phyloP scores from a whole-genome alignment of 768 basidiomycete species.

The Coprinopsis cinerea region DNA sequence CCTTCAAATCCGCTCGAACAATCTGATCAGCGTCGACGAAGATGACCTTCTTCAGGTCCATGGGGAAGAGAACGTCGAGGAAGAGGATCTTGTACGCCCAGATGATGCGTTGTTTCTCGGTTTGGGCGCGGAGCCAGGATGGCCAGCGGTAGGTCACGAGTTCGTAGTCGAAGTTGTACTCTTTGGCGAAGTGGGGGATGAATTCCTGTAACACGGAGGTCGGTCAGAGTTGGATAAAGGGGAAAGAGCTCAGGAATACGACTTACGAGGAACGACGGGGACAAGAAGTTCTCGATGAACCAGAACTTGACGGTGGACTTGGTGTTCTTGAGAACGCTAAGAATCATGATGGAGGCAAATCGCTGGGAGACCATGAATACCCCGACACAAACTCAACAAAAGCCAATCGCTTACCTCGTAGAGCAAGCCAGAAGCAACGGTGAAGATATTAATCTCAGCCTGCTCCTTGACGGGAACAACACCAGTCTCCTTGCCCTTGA shows the following conservation, averaged over 20 bases:
- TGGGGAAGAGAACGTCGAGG: conserved; percentile 97
- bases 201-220: conserved; percentile 58
- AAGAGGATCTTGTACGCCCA: conserved; percentile 99
- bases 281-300: conserved; percentile 99
- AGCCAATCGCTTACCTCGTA: conserved; percentile 66
- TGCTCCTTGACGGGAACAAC: conserved; percentile 32
- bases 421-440: conserved; percentile 91
- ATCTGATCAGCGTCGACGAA: conserved; percentile 99
- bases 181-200: conserved; percentile 85
- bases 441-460: conserved; percentile 98
- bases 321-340: conserved; percentile 92
- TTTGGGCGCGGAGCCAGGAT: conserved; percentile 93
- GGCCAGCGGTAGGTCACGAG: conserved; percentile 99
- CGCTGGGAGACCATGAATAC: conserved; percentile 44
- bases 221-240: neutral
- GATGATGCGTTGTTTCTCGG: conserved; percentile 96
- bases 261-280: conserved; percentile 87
- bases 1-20: conserved; percentile 91
- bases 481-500: conserved; percentile 24
- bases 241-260: conserved; percentile 9
- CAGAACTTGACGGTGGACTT: conserved; percentile 96
- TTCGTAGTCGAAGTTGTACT: conserved; percentile 94
- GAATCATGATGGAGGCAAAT: conserved; percentile 97
- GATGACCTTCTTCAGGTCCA: conserved; percentile 98
- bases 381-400: neutral